Evolutionary conservation across 2,329 filamentous ascomycete genomes (phyloP), one percentile per base, ranked within the genome.

Genomic region (Phialemonium atrogriseum): DNA sequence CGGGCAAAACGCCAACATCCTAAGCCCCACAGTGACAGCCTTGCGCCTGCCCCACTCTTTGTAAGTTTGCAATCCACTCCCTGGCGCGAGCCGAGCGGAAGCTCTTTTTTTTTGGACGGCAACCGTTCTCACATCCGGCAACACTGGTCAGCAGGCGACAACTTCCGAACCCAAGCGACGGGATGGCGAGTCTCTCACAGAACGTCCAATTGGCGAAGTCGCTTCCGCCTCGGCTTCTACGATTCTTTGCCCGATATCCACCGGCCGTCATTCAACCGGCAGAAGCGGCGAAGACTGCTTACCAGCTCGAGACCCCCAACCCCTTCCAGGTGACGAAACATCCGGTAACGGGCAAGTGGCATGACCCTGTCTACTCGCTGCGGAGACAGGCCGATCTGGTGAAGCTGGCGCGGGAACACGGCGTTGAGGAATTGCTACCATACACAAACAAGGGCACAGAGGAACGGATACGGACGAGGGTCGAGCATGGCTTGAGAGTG

Each of bases 201-300:
- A n/a, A n/a, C n/a, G n/a, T 76, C 42, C 62, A 67, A 48, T 68
- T 86, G 36, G 83, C 83, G 38, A 75, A 79, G 59, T 66, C 73
- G 43, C 76, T 96, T 24, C 91, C 87, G 7, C 66, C 74, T 33
- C 80, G 80, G 24, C 74, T 98, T 27, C 74, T 82, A 52, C 77
- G 78, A 49, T 95, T 98, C 72, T 83, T 98, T 59, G 81, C 82
- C 35, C 82, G 84, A 43, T 95, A 89, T 58, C 91, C 91, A 24
- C 87, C 89, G 28, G 71, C 64, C 32, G 58, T 71, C 45, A 70
- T 80, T 50, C 61, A 75, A 38, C 58, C 70, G 37, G 52, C 56
- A 30, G 46, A 63, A 41, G 50, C 44, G 50, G 45, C 41, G 24
- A 41, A 52, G 59, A 68, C 62, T 40, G 59, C 56, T 35, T 79